Evolutionary conservation across 2,329 filamentous ascomycete genomes (phyloP).

Genomic region (Blastomyces parvus): DNA sequence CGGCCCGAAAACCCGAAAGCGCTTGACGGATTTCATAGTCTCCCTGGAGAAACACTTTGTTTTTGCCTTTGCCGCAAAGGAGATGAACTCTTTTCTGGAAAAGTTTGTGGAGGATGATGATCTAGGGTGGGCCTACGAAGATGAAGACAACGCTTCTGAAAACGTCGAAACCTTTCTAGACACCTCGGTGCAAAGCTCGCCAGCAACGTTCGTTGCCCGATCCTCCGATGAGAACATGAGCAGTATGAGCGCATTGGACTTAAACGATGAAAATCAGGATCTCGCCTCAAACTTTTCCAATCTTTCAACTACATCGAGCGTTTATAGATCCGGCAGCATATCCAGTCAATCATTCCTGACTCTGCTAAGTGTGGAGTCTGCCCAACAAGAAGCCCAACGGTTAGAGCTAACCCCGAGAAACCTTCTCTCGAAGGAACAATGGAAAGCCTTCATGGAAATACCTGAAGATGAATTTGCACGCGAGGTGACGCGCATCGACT

Average conservation of each 20-base stretch:
- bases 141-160: conserved; percentile 47
- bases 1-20: conserved; percentile 59
- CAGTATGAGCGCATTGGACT: conserved; percentile 32
- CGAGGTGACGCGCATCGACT: conserved; percentile 91
- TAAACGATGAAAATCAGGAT: conserved; percentile 32
- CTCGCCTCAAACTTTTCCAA: conserved; percentile 32
- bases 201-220: conserved; percentile 26
- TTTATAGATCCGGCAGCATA: conserved; percentile 31
- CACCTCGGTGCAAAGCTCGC: conserved; percentile 34
- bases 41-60: conserved; percentile 68
- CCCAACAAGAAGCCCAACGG: conserved; percentile 64
- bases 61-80: conserved; percentile 73
- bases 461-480: conserved; percentile 76
- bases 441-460: conserved; percentile 81
- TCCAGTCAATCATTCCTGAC: conserved; percentile 36
- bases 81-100: conserved; percentile 72
- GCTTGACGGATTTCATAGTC: conserved; percentile 64
- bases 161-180: conserved; percentile 34
- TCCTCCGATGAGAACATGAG: conserved; percentile 28
- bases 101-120: conserved; percentile 78
- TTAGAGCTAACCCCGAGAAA: conserved; percentile 61
- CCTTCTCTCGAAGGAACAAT: conserved; percentile 72
- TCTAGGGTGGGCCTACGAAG: conserved; percentile 79
- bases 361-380: conserved; percentile 51
- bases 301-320: conserved; percentile 31